Evolutionary conservation across 352 stramenopile species (phyloP).

Genomic region (Globisporangium nodosum): DNA sequence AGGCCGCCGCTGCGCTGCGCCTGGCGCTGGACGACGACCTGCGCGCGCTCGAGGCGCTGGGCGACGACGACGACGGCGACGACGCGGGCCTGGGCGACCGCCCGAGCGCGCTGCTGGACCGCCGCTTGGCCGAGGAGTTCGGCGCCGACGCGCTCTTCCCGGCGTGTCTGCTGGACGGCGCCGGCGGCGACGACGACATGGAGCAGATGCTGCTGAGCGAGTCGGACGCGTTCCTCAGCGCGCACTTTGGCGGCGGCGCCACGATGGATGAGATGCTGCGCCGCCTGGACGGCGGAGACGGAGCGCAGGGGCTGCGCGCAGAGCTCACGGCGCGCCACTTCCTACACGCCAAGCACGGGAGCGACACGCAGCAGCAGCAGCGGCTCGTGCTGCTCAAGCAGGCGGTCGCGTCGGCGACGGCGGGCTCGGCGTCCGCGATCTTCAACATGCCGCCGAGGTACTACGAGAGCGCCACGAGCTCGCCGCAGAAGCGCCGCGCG

Average conservation of each 20-base stretch:
- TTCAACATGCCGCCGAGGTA: conserved; percentile 38
- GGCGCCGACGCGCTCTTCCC: conserved; percentile 19
- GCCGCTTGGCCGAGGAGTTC: conserved; percentile 44
- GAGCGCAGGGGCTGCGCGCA: background rate
- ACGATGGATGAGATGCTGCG: conserved; percentile 18
- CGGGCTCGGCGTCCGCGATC: conserved; percentile 9
- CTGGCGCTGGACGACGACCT: conserved; percentile 14
- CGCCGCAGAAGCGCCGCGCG: conserved; percentile 36
- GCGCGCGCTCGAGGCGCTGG: conserved; percentile 12
- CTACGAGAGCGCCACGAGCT: conserved; percentile 22
- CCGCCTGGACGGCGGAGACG: conserved; percentile 1
- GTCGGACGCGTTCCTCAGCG: conserved; percentile 28
- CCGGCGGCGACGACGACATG: conserved; percentile 40
- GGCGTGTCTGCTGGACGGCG: conserved; percentile 8
- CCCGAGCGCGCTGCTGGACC: conserved; percentile 56
- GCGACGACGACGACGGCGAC: conserved; percentile 4
- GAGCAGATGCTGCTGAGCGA: conserved; percentile 58
- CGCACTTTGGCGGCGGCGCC: conserved; percentile 11
- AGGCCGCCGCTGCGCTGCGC: conserved; percentile 5
- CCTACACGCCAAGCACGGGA: conserved; percentile 1
- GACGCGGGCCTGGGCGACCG: conserved; percentile 38
- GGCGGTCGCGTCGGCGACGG: conserved; percentile 6
- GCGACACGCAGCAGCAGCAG: conserved; percentile 6
- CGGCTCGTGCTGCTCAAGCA: conserved; percentile 14
- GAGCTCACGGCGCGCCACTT: conserved; percentile 16